These are phyloP conservation scores for Chlorella vulgaris DNA, from an alignment of 139 green algal species.

Conservation along the genomic window DNA sequence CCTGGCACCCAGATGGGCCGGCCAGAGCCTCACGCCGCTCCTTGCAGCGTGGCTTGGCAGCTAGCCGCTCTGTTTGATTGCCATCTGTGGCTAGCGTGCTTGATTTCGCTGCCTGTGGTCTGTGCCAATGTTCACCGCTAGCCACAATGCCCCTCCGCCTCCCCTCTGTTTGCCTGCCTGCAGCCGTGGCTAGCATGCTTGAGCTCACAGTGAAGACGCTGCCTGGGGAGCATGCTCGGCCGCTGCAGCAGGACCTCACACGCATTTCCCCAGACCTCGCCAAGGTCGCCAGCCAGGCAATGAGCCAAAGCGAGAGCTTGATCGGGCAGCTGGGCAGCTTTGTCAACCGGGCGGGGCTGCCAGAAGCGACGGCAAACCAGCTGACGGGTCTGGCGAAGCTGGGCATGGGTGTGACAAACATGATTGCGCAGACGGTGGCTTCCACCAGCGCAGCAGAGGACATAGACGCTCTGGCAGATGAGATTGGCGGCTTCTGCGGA, in stretches of 20 bases:
- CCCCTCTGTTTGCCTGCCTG: no score
- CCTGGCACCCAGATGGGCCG: no score
- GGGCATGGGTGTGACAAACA: conserved; percentile 13
- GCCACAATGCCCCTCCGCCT: no score
- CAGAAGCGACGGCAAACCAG: background rate
- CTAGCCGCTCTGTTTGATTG: no score
- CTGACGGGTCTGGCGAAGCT: conserved; percentile 26
- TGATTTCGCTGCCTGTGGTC: no score
- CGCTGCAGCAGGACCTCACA: conserved; percentile 73
- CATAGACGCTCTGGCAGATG: conserved; percentile 43
- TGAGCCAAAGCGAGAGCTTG: conserved; percentile 42
- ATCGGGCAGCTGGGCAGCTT: conserved; percentile 38
- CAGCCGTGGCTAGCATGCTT: conserved; percentile 38
- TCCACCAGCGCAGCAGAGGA: conserved; percentile 5
- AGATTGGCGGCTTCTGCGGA: conserved; percentile 38
- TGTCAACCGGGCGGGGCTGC: conserved; percentile 33
- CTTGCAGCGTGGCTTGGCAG: no score
- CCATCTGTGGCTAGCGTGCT: no score
- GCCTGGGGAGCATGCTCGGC: conserved; percentile 82
- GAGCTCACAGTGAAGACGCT: conserved; percentile 81
- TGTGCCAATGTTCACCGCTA: no score
- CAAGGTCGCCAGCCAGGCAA: conserved; percentile 6
- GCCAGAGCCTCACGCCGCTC: no score
- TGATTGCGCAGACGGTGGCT: conserved; percentile 16
- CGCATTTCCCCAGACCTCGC: conserved; percentile 47